phyloP scores from a whole-genome alignment of 305 asterid genomes.

The Rubia tinctorum region DNA sequence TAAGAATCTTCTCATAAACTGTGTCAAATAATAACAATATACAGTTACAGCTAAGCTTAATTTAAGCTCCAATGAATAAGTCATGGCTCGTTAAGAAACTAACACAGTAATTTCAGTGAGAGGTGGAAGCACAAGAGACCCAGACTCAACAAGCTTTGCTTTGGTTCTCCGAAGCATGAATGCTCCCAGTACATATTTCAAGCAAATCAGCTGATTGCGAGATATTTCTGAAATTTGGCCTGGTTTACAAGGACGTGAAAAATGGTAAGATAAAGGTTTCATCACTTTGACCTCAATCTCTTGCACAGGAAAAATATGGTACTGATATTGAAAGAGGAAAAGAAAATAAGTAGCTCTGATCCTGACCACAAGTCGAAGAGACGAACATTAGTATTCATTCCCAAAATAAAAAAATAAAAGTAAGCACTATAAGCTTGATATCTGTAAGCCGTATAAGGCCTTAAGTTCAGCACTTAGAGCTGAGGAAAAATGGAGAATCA shows the following conservation, averaged over 20 bases:
- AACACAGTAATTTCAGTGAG: conserved; percentile 86
- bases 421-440: not conserved
- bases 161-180: conserved; percentile 98
- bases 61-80: not conserved
- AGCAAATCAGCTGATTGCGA: conserved; percentile 54
- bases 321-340: not conserved
- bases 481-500: not conserved
- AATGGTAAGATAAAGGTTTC: not conserved
- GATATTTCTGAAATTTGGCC: conserved; percentile 54
- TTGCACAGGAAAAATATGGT: not conserved
- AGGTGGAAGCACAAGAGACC: conserved; percentile 77
- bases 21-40: not conserved
- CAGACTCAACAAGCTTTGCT: conserved; percentile 70
- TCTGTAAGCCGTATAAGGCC: not conserved
- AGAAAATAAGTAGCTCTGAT: not conserved
- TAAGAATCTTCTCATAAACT: conserved; percentile 13
- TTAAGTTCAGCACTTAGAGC: not conserved
- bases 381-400: not conserved
- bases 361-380: not conserved
- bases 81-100: conserved; percentile 28
- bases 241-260: conserved; percentile 26
- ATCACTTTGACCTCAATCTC: not conserved
- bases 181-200: conserved; percentile 75
- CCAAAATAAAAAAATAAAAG: not conserved
- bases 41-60: not conserved